Base-by-base conservation (phyloP, 2,329 filamentous ascomycete species). In the Sclerotinia subarctica region DNA sequence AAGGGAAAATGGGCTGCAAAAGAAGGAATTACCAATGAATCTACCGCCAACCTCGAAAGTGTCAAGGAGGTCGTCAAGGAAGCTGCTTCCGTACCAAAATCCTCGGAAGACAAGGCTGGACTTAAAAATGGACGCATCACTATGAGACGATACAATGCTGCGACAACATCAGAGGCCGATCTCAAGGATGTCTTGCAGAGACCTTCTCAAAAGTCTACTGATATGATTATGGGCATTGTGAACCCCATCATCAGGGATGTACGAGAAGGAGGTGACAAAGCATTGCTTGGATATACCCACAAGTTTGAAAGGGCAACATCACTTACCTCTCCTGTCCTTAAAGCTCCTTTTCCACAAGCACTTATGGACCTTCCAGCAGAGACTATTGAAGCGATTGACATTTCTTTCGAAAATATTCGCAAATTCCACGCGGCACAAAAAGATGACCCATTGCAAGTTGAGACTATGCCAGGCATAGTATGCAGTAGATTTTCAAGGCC, bases 241-340 rank as follows among this genome's bases (percentile, higher is more conserved):
- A 88, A 87, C 47, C 95, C 95, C 1, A 99, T 99, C 74, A 93
- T 99, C 76, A 88, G 94, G 68, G 91, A 94, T 59, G 90, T 99
- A 67, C 91, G 89, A 67, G 84, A 87, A 54, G 88, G 91, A 46
- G 95, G 95, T 65, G 95, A 99, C 80, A 90, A 90, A 75, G 94
- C 93, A 3, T 84, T 99, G 32, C 85, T 99, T 56, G 90, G 91
- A 63, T 98, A 97, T 79, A 98, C 95, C 1, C 94, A 97, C 85
- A 97, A 96, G 79, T 99, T 99, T 74, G 95, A 99, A 78, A 97
- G 94, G 81, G 95, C 94, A 0, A 96, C 92, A 0, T 94, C 92
- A 3, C 83, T 99, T 69, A 95, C 88, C 19, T 94, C 93, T 0
- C 93, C 94, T 0, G 93, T 99, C 19, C 83, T 99, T 71, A 90